These are phyloP conservation scores for Dendryphion nanum DNA, from an alignment of 2,329 filamentous ascomycete species.

Conservation along the genomic window DNA sequence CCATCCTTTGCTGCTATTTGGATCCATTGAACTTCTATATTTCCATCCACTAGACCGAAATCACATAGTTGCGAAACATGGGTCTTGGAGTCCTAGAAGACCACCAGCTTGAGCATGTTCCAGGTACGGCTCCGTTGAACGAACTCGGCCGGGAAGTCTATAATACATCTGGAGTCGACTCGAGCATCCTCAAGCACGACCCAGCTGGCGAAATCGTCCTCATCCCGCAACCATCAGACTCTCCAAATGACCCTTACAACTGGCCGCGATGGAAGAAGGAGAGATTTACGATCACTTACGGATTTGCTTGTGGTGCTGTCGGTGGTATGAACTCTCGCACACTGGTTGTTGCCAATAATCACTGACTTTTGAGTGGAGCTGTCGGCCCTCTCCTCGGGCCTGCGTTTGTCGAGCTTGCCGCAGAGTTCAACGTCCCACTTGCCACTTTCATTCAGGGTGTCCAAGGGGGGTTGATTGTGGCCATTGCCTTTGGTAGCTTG, in stretches of 20 bases:
- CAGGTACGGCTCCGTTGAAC: constrained; percentile 21
- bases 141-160: constrained; percentile 14
- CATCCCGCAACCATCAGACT: constrained; percentile 52
- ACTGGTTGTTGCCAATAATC: no score
- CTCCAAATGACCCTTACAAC: constrained; percentile 53
- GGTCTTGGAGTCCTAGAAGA: constrained; percentile 21
- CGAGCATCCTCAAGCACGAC: constrained; percentile 20
- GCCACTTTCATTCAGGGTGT: constrained; percentile 16
- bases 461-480: constrained; percentile 11
- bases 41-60: no score
- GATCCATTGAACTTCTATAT: no score
- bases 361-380: constrained; percentile 9
- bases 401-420: constrained; percentile 19
- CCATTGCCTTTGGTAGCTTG: constrained; percentile 18
- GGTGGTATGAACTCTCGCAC: constrained; percentile 21
- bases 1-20: no score
- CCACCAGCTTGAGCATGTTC: constrained; percentile 21
- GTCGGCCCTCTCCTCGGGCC: constrained; percentile 23
- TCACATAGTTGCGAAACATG: no score
- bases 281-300: constrained; percentile 23
- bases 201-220: constrained; percentile 43
- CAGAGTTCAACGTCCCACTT: constrained; percentile 17
- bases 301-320: constrained; percentile 22
- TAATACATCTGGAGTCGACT: constrained; percentile 2
- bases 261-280: constrained; percentile 41